Evolutionary conservation across 495 filamentous ascomycete species (phyloP), one percentile per base, ranked within the genome.

Genomic region (Neurospora sp.): DNA sequence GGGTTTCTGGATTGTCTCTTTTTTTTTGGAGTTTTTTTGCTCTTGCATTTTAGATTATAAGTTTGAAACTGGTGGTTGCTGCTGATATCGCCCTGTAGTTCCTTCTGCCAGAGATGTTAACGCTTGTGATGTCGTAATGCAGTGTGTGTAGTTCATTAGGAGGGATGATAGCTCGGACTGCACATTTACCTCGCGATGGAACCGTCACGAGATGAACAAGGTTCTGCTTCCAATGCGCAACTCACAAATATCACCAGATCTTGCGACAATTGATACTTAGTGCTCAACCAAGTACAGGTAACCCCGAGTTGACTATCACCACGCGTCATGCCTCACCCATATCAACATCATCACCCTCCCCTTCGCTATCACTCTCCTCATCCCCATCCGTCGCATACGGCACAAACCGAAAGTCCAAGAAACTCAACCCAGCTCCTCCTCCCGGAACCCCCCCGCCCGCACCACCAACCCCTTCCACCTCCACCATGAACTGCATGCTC

Each of bases 401-500:
- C 70, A 87, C 82, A 77, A 87, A 85, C 38, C 83, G 79, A 75
- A 87, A 87, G 74, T 86, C 84, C 61, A 87, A 79, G 73, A 85
- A 87, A 71, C 83, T 77, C 71, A 70, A 70, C 14, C 72, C 73
- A 0, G 27, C 27, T 66, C 53, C 53, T 66, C 53, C 53, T 35
- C 53, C 53, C 22, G 53, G 12, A 3, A 66, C 12, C 18, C 27
- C 53, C 12, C 27, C 53, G 7, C 53, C 27, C 53, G 53, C 53
- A 1, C 53, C 53, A 16, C 27, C 27, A 9, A 72, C 73, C 31
- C 88, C 88, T 72, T 91, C 89, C 16, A 92, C 82, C 79, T 97
- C 93, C 41, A 99, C 90, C 94, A 99, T 96, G 76, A 99, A 97
- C 81, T 99, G 96, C 78, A 98, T 83, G 80, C 93, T 98, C 74